Evolutionary conservation across 2,329 filamentous ascomycete genomes (phyloP).

Genomic region (Scopulariopsis brevicaulis): DNA sequence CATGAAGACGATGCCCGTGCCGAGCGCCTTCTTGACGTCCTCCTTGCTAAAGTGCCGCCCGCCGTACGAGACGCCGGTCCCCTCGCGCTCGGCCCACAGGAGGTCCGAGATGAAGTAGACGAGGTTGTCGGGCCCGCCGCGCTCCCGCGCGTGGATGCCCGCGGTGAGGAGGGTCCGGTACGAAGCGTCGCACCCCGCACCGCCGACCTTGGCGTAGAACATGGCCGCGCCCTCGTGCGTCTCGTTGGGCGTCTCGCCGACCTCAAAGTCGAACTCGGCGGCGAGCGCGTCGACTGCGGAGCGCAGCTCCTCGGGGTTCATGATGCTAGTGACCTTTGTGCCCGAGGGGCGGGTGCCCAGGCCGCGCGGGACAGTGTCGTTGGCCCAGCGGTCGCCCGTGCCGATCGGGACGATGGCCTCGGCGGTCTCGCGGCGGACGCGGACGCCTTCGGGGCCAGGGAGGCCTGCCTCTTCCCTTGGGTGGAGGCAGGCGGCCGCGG

Average conservation of each 20-base stretch:
- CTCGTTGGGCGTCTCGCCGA: conserved; percentile 28
- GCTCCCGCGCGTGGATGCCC: conserved; percentile 45
- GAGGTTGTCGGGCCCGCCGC: conserved; percentile 42
- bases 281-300: conserved; percentile 30
- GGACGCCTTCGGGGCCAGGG: background rate
- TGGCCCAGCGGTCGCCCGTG: conserved; percentile 2
- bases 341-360: background rate
- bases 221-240: conserved; percentile 29
- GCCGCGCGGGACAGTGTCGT: background rate
- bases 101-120: conserved; percentile 48
- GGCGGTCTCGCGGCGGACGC: background rate
- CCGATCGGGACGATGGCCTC: background rate
- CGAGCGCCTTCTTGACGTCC: conserved; percentile 38
- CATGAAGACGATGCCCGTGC: conserved; percentile 40
- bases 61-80: conserved; percentile 38
- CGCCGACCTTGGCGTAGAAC: conserved; percentile 30
- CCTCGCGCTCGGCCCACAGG: conserved; percentile 36
- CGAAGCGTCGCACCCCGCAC: conserved; percentile 6
- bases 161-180: conserved; percentile 40
- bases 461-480: background rate
- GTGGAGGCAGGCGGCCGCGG: background rate
- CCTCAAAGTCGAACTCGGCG: conserved; percentile 23
- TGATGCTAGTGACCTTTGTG: conserved; percentile 22
- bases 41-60: conserved; percentile 35
- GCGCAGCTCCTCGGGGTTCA: conserved; percentile 31